Evolutionary conservation across 441 rosid species (phyloP).

Genomic region (Arabidopsis hybrid): DNA sequence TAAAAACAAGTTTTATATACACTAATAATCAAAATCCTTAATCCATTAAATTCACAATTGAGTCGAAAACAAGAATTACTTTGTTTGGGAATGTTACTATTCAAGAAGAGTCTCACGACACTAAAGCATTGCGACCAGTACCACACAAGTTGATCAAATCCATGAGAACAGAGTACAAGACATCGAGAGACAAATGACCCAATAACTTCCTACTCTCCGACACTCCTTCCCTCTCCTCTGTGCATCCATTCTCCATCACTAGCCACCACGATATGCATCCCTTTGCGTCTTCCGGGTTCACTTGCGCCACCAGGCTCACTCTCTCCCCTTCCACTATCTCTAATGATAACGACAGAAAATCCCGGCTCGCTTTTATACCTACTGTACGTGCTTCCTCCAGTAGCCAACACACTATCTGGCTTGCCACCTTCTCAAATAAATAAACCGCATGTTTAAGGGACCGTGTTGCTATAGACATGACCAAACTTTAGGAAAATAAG

Average conservation of each 20-base stretch:
- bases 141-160: conserved; percentile 84
- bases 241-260: conserved; percentile 79
- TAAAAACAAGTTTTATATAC: too few relatives aligned
- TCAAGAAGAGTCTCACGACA: too few relatives aligned
- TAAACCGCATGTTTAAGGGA: neutral
- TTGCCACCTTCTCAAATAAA: conserved; percentile 64
- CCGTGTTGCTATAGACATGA: neutral
- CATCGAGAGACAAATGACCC: conserved; percentile 76
- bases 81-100: too few relatives aligned
- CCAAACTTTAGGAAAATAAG: neutral
- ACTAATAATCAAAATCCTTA: too few relatives aligned
- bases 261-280: conserved; percentile 96
- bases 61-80: too few relatives aligned
- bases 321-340: conserved; percentile 89
- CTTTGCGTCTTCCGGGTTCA: conserved; percentile 67
- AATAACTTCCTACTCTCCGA: conserved; percentile 69
- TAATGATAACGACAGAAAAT: conserved; percentile 73
- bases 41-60: too few relatives aligned
- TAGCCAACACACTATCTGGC: conserved; percentile 94
- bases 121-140: conserved; percentile 45
- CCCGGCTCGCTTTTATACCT: conserved; percentile 80
- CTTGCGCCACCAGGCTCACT: conserved; percentile 87
- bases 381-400: conserved; percentile 85
- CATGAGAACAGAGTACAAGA: conserved; percentile 72
- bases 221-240: conserved; percentile 60